Evolutionary conservation across 108 stramenopile species (phyloP).

Genomic region (Aurantiochytrium sp.): DNA sequence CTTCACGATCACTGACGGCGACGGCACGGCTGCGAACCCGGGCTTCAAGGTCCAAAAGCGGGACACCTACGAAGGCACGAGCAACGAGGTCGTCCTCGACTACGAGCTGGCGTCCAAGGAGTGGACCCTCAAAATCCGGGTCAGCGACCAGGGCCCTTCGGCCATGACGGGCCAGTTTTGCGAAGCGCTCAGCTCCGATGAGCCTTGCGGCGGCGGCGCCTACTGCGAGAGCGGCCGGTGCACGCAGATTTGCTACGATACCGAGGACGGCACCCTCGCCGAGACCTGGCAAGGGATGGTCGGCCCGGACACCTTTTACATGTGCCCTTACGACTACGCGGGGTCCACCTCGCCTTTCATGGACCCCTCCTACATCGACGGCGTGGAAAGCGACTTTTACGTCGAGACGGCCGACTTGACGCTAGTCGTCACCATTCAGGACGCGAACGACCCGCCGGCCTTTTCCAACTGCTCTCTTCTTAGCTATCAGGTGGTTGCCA

Average conservation of each 20-base stretch:
- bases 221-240: background rate
- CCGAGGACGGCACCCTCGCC: background rate
- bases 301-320: background rate
- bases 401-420: background rate
- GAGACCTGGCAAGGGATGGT: background rate
- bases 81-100: background rate
- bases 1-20: background rate
- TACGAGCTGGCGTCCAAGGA: slow-evolving; percentile 11
- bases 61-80: background rate
- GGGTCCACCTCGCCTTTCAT: background rate
- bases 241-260: background rate
- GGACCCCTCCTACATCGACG: background rate
- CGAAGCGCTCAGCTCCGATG: background rate
- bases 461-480: background rate
- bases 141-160: background rate
- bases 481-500: background rate
- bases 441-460: background rate
- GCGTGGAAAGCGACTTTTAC: background rate
- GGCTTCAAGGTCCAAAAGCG: background rate
- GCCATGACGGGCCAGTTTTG: background rate
- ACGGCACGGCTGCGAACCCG: background rate
- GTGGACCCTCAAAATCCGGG: background rate
- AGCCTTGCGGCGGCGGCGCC: background rate
- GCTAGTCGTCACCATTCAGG: background rate
- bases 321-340: background rate